phyloP scores from a whole-genome alignment of 2,329 filamentous ascomycete species.

The Coniochaeta sp. region DNA sequence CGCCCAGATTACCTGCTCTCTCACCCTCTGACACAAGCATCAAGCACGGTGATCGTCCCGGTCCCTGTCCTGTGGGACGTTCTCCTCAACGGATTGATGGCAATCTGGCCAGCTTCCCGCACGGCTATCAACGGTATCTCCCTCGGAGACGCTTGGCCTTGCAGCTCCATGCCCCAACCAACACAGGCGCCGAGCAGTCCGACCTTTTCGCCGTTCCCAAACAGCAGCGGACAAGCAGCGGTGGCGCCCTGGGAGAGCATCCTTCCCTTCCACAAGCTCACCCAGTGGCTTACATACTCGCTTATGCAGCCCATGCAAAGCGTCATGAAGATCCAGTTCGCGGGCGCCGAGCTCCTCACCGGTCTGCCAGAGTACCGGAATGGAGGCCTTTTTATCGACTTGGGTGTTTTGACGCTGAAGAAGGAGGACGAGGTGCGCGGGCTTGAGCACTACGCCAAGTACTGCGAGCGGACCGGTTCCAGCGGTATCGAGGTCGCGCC shows the following conservation, averaged over 20 bases:
- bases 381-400: slow-evolving; percentile 79
- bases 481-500: slow-evolving; percentile 49
- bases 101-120: slow-evolving; percentile 83
- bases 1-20: slow-evolving; percentile 80
- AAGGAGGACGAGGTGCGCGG: slow-evolving; percentile 33
- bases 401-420: slow-evolving; percentile 59
- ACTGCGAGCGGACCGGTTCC: slow-evolving; percentile 64
- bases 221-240: slow-evolving; percentile 19
- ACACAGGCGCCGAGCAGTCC: slow-evolving; percentile 38
- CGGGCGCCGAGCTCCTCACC: slow-evolving; percentile 49
- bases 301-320: slow-evolving; percentile 58
- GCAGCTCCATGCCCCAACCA: slow-evolving; percentile 65
- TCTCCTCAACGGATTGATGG: slow-evolving; percentile 76
- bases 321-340: slow-evolving; percentile 42
- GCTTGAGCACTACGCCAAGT: slow-evolving; percentile 44
- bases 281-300: slow-evolving; percentile 68
- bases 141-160: slow-evolving; percentile 92
- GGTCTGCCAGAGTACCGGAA: slow-evolving; percentile 80
- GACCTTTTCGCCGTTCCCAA: slow-evolving; percentile 39
- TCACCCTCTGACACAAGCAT: slow-evolving; percentile 82
- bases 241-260: slow-evolving; percentile 71
- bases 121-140: slow-evolving; percentile 81
- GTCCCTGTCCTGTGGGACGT: slow-evolving; percentile 86
- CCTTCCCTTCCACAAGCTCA: slow-evolving; percentile 54
- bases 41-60: slow-evolving; percentile 79